Base-by-base conservation (phyloP, 2,329 filamentous ascomycete genomes). In the Colletotrichum scovillei region DNA sequence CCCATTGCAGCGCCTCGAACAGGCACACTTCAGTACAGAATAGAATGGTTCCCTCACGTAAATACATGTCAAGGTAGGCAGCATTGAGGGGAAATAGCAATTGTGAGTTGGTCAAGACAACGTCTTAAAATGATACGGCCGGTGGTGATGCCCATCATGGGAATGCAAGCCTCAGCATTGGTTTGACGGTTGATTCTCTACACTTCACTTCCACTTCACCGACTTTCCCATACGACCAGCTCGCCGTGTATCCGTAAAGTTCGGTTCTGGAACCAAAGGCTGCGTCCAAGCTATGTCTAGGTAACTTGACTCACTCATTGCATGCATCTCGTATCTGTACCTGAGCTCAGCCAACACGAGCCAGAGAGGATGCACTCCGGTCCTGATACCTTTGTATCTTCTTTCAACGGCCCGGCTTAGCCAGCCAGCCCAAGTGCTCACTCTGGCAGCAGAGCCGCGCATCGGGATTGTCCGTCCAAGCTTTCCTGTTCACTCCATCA, bases 261-360 rank as follows among this genome's bases (percentile, higher is more conserved):
- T 42, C 53, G n/a, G 7, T n/a, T 58, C 32, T 72, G 32, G 38
- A 58, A 12, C 42, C 26, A 24, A 22, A 49, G 28, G 38, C 32
- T n/a, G 38, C 38, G 32, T 24, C 42, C 53, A 73, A 38, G 59
- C 53, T 56, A 22, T 65, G 67, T 42, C 58, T 58, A 32, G 42
- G 52, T 58, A 8, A 5, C 9, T 30, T 19, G 63, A 24, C 42
- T 60, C 24, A 69, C 32, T 11, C 8, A 73, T 28, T 26, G 22
- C 55, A 70, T 65, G 59, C 70, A 60, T 22, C 59, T 62, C 70
- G 67, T 65, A 62, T 73, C 11, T 49, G 55, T 57, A 16, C n/a
- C 42, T 46, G 42, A 64, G 67, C 52, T 32, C 30, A 64, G 70
- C 55, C 42, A 22, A 49, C 42, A 46, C 8, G 16, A 38, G 19